Conservation (phyloP, 2,329 filamentous ascomycete genomes). For the Nemania sp. region DNA sequence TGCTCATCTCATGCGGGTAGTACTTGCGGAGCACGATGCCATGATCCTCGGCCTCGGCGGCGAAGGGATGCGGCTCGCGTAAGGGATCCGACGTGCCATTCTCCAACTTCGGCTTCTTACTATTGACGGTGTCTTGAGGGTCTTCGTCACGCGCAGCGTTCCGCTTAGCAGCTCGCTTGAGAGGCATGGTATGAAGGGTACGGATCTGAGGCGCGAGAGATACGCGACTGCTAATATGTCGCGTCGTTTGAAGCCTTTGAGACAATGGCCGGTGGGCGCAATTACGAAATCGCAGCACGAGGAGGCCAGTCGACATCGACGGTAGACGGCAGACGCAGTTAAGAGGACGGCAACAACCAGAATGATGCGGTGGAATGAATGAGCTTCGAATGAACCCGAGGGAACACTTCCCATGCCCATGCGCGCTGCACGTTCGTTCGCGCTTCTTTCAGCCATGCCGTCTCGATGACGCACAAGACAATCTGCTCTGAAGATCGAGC, state of each 20-base stretch:
- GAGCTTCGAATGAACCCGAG: neutral
- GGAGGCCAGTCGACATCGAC: neutral
- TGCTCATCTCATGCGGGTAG: conserved; percentile 87
- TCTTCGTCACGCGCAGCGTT: conserved; percentile 30
- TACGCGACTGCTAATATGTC: neutral
- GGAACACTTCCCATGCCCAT: neutral
- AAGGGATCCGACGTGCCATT: conserved; percentile 38
- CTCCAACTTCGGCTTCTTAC: conserved; percentile 38
- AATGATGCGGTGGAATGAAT: neutral
- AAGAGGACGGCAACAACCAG: neutral
- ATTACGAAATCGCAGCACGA: neutral
- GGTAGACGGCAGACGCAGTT: neutral
- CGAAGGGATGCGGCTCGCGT: conserved; percentile 52
- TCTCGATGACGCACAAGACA: conserved; percentile 27
- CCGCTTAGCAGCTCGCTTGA: conserved; percentile 37
- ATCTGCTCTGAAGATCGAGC: conserved; percentile 20
- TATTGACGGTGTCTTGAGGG: conserved; percentile 26
- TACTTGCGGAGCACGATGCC: conserved; percentile 73
- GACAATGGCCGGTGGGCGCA: neutral
- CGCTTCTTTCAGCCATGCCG: conserved; percentile 3
- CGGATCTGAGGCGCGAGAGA: neutral
- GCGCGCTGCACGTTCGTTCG: neutral
- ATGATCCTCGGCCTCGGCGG: conserved; percentile 53
- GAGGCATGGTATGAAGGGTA: conserved; percentile 34
- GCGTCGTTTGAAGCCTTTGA: neutral